A percentile compares a stretch with the other conserved stretches of the same genome.
Conservation (phyloP, 164 flowering plant species). For the Tetrastigma voinierianum region DNA sequence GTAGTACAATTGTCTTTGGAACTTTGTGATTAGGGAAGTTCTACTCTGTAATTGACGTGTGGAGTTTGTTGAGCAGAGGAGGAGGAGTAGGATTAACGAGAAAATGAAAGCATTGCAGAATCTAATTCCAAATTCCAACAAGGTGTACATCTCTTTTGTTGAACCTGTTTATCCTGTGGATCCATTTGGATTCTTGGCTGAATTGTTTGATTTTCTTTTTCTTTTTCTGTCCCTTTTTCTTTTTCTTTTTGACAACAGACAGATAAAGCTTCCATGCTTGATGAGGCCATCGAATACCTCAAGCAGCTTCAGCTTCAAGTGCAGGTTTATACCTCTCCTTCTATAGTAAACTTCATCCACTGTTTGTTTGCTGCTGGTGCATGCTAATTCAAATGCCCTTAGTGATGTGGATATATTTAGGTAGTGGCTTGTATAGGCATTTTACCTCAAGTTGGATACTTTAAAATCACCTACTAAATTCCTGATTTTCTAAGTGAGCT, state of each 20-base stretch:
- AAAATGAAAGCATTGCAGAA: constrained; percentile 89
- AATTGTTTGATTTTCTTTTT: not conserved
- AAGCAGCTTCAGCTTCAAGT: constrained; percentile 85
- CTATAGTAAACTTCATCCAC: not conserved
- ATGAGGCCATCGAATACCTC: constrained; percentile 79
- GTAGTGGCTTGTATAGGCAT: too few relatives aligned
- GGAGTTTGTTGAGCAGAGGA: constrained; percentile 49
- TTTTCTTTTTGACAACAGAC: constrained; percentile 37
- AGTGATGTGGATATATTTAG: too few relatives aligned
- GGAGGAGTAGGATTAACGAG: constrained; percentile 84
- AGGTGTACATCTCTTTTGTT: constrained; percentile 32
- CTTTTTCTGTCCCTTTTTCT: not conserved
- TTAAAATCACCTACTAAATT: too few relatives aligned
- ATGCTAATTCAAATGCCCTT: too few relatives aligned
- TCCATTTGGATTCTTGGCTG: not conserved
- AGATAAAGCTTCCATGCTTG: constrained; percentile 84
- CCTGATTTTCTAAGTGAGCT: too few relatives aligned
- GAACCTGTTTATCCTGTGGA: too few relatives aligned
- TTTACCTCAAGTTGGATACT: too few relatives aligned
- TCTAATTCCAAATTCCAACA: constrained; percentile 81
- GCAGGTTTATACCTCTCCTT: constrained; percentile 36
- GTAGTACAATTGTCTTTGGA: not conserved
- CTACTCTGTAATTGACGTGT: not conserved
- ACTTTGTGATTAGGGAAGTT: too few relatives aligned
- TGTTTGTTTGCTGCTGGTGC: not conserved